Conservation (phyloP, 371 early-diverging fungal species). For the Mortierella sp. region DNA sequence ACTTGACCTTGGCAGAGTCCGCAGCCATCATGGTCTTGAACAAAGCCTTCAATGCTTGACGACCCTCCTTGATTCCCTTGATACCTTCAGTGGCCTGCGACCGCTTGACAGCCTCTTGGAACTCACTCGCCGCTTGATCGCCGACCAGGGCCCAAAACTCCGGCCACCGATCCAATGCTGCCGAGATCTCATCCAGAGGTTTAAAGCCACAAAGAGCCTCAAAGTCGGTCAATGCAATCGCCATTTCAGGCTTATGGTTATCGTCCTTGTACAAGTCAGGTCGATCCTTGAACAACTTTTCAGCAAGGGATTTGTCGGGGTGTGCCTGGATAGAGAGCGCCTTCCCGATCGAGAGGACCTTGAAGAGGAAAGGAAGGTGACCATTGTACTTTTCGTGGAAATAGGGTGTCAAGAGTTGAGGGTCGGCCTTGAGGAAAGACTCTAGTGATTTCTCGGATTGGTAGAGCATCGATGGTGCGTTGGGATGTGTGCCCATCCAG, state of each 20-base stretch:
- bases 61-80: conserved; percentile 55
- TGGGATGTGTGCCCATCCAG: conserved; percentile 99
- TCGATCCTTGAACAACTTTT: conserved; percentile 74
- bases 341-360: conserved; percentile 94
- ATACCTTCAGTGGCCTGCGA: conserved; percentile 29
- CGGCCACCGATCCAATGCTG: conserved; percentile 76
- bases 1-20: conserved; percentile 63
- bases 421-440: conserved; percentile 63
- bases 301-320: conserved; percentile 92
- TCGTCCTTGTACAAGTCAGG: conserved; percentile 93
- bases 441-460: conserved; percentile 67
- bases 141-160: conserved; percentile 84
- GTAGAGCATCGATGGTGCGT: conserved; percentile 82
- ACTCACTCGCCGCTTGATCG: conserved; percentile 28
- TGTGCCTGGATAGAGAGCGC: conserved; percentile 99
- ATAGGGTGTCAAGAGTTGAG: conserved; percentile 63
- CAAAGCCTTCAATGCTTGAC: conserved; percentile 75
- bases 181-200: conserved; percentile 84
- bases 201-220: conserved; percentile 97
- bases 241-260: conserved; percentile 99
- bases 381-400: conserved; percentile 74
- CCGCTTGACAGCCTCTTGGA: conserved; percentile 36
- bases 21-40: conserved; percentile 84
- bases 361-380: conserved; percentile 97
- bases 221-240: conserved; percentile 95